phyloP scores from a whole-genome alignment of 2,329 filamentous ascomycete genomes.

The Penicillium palitans region DNA sequence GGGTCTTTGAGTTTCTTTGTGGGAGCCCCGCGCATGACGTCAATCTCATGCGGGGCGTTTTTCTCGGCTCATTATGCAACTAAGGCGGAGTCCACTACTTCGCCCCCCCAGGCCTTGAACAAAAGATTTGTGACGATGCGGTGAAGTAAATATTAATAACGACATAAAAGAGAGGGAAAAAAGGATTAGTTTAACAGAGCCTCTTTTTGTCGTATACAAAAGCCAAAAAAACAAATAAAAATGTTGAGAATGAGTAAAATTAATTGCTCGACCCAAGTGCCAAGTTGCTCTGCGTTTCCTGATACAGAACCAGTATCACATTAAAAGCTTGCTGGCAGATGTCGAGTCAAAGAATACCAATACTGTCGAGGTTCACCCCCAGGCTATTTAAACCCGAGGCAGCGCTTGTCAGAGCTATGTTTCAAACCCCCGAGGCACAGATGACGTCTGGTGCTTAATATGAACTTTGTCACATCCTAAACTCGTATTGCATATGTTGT shows the following conservation, averaged over 20 bases:
- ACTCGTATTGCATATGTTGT: background rate
- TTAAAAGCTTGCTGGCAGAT: background rate
- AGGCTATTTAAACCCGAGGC: background rate
- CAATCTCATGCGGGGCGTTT: background rate
- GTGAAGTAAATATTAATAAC: background rate
- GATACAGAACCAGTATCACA: background rate
- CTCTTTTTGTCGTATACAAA: background rate
- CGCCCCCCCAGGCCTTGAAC: background rate
- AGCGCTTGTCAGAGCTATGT: background rate
- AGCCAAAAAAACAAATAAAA: background rate
- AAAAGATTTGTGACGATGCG: background rate
- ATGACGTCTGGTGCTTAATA: background rate
- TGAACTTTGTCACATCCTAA: background rate
- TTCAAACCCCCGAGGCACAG: background rate
- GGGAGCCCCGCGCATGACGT: conserved; percentile 3
- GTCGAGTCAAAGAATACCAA: background rate
- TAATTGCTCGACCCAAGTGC: background rate
- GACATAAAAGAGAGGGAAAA: background rate
- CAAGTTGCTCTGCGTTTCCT: background rate
- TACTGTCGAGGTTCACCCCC: background rate
- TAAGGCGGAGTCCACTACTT: conserved; percentile 4
- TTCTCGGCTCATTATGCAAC: background rate
- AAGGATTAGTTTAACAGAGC: background rate
- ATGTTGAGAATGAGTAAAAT: background rate
- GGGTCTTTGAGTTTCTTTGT: background rate